These are phyloP conservation scores for Vigna reflexopilosa DNA, from an alignment of 306 rosid genomes.

Conservation along the genomic window DNA sequence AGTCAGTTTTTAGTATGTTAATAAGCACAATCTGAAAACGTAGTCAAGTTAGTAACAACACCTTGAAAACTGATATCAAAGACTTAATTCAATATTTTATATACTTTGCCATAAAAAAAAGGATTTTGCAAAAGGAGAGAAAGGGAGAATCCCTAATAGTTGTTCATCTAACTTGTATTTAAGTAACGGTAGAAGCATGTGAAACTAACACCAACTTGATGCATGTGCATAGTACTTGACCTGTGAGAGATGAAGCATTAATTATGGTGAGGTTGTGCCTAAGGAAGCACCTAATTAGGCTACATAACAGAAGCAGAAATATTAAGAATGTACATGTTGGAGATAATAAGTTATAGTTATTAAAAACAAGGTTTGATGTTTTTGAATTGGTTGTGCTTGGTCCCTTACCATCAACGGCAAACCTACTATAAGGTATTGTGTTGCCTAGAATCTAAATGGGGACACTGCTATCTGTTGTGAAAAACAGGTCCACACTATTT, in stretches of 20 bases:
- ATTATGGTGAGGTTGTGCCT: constrained; percentile 48
- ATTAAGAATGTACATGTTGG: constrained; percentile 41
- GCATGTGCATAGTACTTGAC: constrained; percentile 45
- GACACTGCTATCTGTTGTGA: not conserved
- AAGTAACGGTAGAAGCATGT: constrained; percentile 34
- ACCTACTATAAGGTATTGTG: not conserved
- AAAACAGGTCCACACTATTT: constrained; percentile 18
- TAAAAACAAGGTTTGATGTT: not conserved
- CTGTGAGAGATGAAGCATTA: constrained; percentile 43
- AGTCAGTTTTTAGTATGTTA: too few relatives aligned
- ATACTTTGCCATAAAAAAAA: too few relatives aligned
- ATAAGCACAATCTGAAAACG: too few relatives aligned
- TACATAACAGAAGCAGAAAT: constrained; percentile 39
- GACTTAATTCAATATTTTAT: too few relatives aligned
- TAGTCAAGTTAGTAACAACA: too few relatives aligned
- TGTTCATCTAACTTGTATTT: not conserved
- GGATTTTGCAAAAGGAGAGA: too few relatives aligned
- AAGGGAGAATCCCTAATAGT: not conserved
- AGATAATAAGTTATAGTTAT: not conserved
- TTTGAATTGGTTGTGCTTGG: too few relatives aligned
- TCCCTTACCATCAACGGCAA: not conserved
- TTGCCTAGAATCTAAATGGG: not conserved
- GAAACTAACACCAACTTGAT: constrained; percentile 41
- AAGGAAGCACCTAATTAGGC: constrained; percentile 43
- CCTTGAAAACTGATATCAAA: too few relatives aligned